These are phyloP conservation scores for Suillus decipiens DNA, from an alignment of 768 basidiomycete species.

Conservation along the genomic window DNA sequence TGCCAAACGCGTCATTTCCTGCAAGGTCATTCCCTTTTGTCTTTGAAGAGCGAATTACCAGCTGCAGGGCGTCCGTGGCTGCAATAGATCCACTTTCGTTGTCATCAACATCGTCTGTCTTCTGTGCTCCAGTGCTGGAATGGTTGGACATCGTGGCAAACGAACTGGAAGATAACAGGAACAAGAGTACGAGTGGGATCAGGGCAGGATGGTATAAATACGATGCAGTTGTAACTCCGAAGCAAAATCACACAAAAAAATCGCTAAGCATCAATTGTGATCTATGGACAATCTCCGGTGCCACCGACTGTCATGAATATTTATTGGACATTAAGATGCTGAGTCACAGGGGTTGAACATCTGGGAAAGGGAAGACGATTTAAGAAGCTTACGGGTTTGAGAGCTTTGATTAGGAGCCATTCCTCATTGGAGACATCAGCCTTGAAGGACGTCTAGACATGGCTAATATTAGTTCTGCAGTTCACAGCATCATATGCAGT, in stretches of 20 bases:
- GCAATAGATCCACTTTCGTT: constrained; percentile 31
- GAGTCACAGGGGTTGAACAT: constrained; percentile 1
- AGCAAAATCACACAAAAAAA: constrained; percentile 13
- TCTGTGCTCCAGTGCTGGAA: constrained; percentile 16
- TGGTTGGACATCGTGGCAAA: constrained; percentile 24
- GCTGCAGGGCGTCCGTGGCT: constrained; percentile 53
- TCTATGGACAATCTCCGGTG: constrained; percentile 13
- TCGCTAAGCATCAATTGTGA: constrained; percentile 2
- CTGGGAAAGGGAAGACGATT: constrained; percentile 4
- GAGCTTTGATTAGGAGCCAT: constrained; percentile 87
- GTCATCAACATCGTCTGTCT: constrained; percentile 16
- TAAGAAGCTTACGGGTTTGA: constrained; percentile 66
- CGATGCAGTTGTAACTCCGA: constrained; percentile 28
- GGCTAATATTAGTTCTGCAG: constrained; percentile 13
- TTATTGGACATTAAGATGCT: constrained; percentile 43
- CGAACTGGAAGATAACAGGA: not conserved
- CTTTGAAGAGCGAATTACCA: constrained; percentile 47
- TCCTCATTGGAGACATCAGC: constrained; percentile 88
- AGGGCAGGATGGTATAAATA: constrained; percentile 30
- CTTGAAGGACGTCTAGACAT: constrained; percentile 75
- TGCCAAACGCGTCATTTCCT: constrained; percentile 30
- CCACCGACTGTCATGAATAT: not conserved
- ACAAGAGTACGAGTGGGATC: not conserved
- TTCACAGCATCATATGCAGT: constrained; percentile 1
- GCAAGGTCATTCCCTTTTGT: constrained; percentile 32